Evolutionary conservation across 1,284 basidiomycete genomes (phyloP).

Genomic region (Butyriboletus appendiculatus): DNA sequence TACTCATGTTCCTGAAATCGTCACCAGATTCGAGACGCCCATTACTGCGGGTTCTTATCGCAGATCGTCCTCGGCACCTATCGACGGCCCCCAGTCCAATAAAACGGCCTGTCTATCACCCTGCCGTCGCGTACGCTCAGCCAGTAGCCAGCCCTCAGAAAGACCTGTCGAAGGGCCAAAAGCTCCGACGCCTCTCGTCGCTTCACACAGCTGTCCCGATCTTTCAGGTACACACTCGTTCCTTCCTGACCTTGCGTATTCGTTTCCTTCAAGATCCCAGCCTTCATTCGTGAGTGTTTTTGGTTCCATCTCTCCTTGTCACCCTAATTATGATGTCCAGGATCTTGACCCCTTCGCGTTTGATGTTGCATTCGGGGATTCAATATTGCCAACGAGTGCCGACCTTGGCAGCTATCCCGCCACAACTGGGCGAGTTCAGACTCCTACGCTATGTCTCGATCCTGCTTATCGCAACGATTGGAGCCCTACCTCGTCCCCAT

Average conservation of each 20-base stretch:
- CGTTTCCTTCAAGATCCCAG: slow-evolving; percentile 40
- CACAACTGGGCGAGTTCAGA: slow-evolving; percentile 25
- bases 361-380: slow-evolving; percentile 31
- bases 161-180: slow-evolving; percentile 4
- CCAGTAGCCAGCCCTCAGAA: slow-evolving; percentile 27
- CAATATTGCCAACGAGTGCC: slow-evolving; percentile 23
- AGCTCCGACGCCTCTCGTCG: slow-evolving; percentile 6
- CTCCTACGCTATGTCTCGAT: slow-evolving; percentile 32
- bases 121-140: slow-evolving; percentile 23
- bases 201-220: slow-evolving; percentile 32
- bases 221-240: slow-evolving; percentile 28
- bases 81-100: slow-evolving; percentile 23
- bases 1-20: slow-evolving; percentile 60
- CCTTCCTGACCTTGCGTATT: slow-evolving; percentile 28
- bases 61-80: slow-evolving; percentile 51
- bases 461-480: slow-evolving; percentile 26
- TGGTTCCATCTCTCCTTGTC: background rate
- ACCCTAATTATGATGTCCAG: slow-evolving; percentile 15
- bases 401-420: slow-evolving; percentile 26
- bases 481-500: slow-evolving; percentile 34
- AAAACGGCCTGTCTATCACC: slow-evolving; percentile 4
- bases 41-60: slow-evolving; percentile 63
- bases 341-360: slow-evolving; percentile 31
- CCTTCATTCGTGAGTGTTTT: slow-evolving; percentile 49
- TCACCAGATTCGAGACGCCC: slow-evolving; percentile 70